These are phyloP conservation scores for Pseudocercospora crystallina DNA, from an alignment of 2,329 filamentous ascomycete species.

Conservation along the genomic window DNA sequence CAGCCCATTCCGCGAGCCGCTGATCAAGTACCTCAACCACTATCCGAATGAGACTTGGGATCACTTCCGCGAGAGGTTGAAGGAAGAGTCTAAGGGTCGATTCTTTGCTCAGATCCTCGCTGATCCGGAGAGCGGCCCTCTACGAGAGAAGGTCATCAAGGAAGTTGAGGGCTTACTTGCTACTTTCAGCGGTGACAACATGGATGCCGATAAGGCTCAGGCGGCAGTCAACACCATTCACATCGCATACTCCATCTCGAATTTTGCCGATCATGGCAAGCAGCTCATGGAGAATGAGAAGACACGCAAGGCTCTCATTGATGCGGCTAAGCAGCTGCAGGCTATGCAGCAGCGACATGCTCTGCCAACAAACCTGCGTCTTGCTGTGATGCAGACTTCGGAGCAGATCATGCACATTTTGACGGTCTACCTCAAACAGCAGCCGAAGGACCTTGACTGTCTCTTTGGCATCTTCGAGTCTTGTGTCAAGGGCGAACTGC, in stretches of 20 bases:
- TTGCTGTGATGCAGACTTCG: constrained; percentile 84
- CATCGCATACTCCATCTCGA: constrained; percentile 74
- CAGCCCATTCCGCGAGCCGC: constrained; percentile 85
- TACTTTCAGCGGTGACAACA: constrained; percentile 52
- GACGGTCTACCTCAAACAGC: constrained; percentile 73
- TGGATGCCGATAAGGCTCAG: constrained; percentile 67
- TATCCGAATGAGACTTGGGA: constrained; percentile 87
- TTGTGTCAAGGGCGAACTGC: constrained; percentile 79
- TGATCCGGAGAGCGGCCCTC: constrained; percentile 69
- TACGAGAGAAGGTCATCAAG: constrained; percentile 72
- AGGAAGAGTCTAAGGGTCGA: constrained; percentile 82
- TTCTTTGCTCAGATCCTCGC: constrained; percentile 85
- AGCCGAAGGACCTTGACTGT: constrained; percentile 65
- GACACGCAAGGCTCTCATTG: constrained; percentile 59
- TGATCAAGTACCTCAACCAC: constrained; percentile 90
- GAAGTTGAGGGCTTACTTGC: constrained; percentile 72
- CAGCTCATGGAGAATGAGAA: constrained; percentile 63
- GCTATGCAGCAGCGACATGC: constrained; percentile 67
- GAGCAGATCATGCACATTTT: constrained; percentile 86
- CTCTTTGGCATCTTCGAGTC: constrained; percentile 82
- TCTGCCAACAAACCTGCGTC: constrained; percentile 69
- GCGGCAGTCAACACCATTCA: constrained; percentile 86
- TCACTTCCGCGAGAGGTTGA: constrained; percentile 74
- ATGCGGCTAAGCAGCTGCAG: constrained; percentile 76
- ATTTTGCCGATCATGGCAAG: constrained; percentile 61